Evolutionary conservation across 2,329 filamentous ascomycete species (phyloP).

Genomic region (Epichloe brachyelytri): DNA sequence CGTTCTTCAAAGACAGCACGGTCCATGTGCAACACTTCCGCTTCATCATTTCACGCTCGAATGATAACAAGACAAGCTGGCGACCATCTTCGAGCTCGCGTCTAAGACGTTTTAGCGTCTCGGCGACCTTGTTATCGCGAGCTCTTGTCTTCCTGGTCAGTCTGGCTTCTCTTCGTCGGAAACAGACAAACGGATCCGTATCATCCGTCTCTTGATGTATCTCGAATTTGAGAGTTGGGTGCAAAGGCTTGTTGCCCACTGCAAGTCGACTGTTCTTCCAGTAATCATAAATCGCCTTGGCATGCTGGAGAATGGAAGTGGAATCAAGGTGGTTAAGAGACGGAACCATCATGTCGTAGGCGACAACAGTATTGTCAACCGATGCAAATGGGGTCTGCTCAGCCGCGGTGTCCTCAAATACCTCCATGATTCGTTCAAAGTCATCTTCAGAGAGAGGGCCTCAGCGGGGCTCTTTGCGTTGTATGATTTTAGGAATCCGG

Average conservation of each 20-base stretch:
- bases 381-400: conserved; percentile 78
- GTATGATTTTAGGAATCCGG: conserved; percentile 68
- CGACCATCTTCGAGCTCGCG: conserved; percentile 84
- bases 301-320: conserved; percentile 39
- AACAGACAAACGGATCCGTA: conserved; percentile 94
- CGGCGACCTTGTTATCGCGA: conserved; percentile 83
- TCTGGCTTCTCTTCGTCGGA: conserved; percentile 85
- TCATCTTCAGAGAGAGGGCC: conserved; percentile 71
- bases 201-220: conserved; percentile 90
- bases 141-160: conserved; percentile 91
- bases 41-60: conserved; percentile 67
- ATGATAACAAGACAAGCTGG: conserved; percentile 63
- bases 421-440: conserved; percentile 88
- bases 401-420: conserved; percentile 79
- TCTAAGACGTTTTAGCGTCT: conserved; percentile 85
- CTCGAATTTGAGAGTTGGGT: conserved; percentile 81
- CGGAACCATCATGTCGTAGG: conserved; percentile 63
- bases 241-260: conserved; percentile 57
- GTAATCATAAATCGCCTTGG: conserved; percentile 76
- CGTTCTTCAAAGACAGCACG: conserved; percentile 73
- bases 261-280: conserved; percentile 65
- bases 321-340: conserved; percentile 42
- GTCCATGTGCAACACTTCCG: conserved; percentile 66
- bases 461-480: conserved; percentile 59
- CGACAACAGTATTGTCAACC: conserved; percentile 75